Base-by-base conservation (phyloP, 495 filamentous ascomycete species). In the Apodospora peruviana region DNA sequence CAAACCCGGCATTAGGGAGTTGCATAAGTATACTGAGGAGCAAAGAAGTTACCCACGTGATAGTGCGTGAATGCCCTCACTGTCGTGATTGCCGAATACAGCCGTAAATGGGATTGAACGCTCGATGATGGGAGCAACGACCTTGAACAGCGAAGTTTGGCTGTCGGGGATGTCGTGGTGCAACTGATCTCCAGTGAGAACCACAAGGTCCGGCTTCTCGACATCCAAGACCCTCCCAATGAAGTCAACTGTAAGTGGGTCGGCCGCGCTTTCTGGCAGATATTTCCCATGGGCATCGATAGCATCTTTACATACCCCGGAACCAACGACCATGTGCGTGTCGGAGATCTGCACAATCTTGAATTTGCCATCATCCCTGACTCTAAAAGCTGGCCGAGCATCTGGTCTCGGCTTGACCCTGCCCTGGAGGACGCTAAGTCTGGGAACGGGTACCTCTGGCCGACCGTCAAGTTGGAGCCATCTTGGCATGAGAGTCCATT, bases 111-210 rank as follows among this genome's bases (percentile, higher is more conserved):
- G 65, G 34, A 65, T 62, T 37, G 55, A 62, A 52, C 65, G 65
- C 47, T 62, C 50, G 42, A 68, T 62, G 34, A 68, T 51, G 59
- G 59, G 64, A 45, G 55, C 56, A 60, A 65, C 63, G 19, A 71
- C 64, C 56, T 71, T 71, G 45, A 71, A 68, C 32, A 71, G 60
- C 40, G 65, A 48, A 55, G 67, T 58, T 57, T 71, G 63, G 55
- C 55, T 68, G 52, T 71, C 65, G 38, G 43, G 43, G 52, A 66
- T 63, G 38, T 61, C 59, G 44, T 64, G 60, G 55, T 68, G 56
- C 47, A 68, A 51, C 53, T 66, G 61, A 59, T 68, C 64, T 61
- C 61, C 59, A 55, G 59, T 65, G 32, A 68, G 51, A 46, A 68
- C 34, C 8, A 68, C 61, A 58, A 68, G 61, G 51, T 68, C 61